These are phyloP conservation scores for Adansonia madagascariensis DNA, from an alignment of 441 rosid species.

Conservation along the genomic window DNA sequence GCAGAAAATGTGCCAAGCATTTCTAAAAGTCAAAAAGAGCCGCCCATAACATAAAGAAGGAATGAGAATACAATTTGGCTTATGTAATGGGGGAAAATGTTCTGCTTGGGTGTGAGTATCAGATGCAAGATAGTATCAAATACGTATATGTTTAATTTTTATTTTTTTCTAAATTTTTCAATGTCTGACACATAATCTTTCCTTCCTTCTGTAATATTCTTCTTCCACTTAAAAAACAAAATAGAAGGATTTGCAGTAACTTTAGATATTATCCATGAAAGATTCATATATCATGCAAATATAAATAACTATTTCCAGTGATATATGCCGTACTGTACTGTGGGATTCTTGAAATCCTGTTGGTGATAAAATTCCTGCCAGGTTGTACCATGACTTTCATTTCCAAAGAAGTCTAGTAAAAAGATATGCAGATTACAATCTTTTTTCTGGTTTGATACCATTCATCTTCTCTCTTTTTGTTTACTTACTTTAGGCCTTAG, in stretches of 20 bases:
- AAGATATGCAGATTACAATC: background rate
- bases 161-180: too few relatives aligned
- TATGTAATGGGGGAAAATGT: background rate
- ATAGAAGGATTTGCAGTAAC: background rate
- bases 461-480: background rate
- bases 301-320: background rate
- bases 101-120: too few relatives aligned
- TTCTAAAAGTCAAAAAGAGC: background rate
- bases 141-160: too few relatives aligned
- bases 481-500: background rate
- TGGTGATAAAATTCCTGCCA: background rate
- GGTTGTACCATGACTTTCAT: background rate
- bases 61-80: slow-evolving; percentile 9
- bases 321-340: too few relatives aligned
- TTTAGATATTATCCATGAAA: background rate
- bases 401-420: background rate
- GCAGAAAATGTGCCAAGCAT: background rate
- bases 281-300: background rate
- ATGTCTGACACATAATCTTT: too few relatives aligned
- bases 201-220: too few relatives aligned
- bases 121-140: too few relatives aligned
- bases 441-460: background rate
- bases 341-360: background rate
- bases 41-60: background rate
- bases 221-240: background rate